Evolutionary conservation across 2,329 filamentous ascomycete species (phyloP), one percentile per base, ranked within the genome.

Genomic region (Coniochaeta ligniaria): DNA sequence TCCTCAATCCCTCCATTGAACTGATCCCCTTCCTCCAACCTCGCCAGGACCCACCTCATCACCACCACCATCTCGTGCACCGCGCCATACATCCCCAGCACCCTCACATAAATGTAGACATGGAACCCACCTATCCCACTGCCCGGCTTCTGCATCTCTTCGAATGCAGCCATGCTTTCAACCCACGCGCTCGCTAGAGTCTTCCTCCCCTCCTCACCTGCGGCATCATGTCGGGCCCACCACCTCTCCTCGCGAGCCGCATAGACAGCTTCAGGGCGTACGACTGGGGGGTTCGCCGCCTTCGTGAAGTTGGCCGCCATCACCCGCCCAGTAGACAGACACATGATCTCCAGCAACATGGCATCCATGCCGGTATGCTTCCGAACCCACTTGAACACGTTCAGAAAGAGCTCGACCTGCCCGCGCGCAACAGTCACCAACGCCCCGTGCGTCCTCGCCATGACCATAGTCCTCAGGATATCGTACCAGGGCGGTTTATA

Each of bases 1-100:
- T 38, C 54, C 54, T 35, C 35, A 7, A 74, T 71, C 9, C 68
- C 59, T 59, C 77, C 71, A 22, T 76, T 66, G 56, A 73, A 67
- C 31, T 67, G 63, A 61, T 78, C 69, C 59, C 75, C 74, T 17
- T 75, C 72, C 41, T 69, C 68, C 14, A 72, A 66, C 64, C 85
- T 72, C 26, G 72, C 65, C 0, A 82, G 72, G 64, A 88, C 81
- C 86, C 87, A 92, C 33, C 74, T 71, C 16, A 88, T 72, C 6
- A 87, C 72, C 4, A 74, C 74, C 6, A 81, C 77, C 69, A 91
- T 83, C 57, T 81, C 84, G 2, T 80, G 73, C 57, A 78, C 77
- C 64, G 91, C 84, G 38, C 80, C 81, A n/a, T 85, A 71, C 59
- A 82, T 79, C 1, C 83, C 88, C 24, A 92, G 74, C 1, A 83